Percentiles rank a stretch among this genome's conserved stretches.
Conservation (phyloP, 148 eudicot species). For the Vaccinium darrowii region DNA sequence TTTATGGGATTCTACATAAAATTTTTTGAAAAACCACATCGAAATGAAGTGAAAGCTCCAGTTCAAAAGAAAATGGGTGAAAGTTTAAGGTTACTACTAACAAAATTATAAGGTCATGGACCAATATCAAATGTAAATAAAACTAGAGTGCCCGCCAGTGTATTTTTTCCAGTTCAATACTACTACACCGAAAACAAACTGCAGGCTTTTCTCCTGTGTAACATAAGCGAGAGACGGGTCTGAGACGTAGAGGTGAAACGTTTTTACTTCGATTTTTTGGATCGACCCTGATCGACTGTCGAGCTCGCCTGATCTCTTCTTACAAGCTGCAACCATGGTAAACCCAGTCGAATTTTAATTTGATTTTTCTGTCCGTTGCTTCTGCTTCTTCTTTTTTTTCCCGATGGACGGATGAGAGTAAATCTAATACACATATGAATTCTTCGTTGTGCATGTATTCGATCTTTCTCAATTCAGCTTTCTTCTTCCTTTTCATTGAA, state of each 20-base stretch:
- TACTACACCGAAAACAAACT: background rate
- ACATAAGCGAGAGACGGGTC: background rate
- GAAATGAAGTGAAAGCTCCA: background rate
- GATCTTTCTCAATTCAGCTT: background rate
- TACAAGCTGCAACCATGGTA: constrained; percentile 15
- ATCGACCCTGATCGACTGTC: background rate
- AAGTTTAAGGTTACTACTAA: background rate
- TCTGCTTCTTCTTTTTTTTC: background rate
- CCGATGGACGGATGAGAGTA: background rate
- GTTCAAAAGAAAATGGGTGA: background rate
- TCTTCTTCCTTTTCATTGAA: too few relatives aligned
- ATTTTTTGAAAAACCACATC: too few relatives aligned
- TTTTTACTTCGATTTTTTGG: background rate
- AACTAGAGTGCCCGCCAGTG: background rate
- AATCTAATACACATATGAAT: background rate
- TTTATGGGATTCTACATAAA: too few relatives aligned
- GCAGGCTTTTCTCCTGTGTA: background rate
- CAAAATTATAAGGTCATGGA: background rate
- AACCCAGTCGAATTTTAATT: constrained; percentile 2
- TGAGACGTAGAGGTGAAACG: background rate
- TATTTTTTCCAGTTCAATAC: background rate
- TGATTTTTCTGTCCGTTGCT: background rate
- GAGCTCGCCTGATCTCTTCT: constrained; percentile 4
- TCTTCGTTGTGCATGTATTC: background rate
- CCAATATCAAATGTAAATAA: background rate